phyloP scores from a whole-genome alignment of 306 rosid genomes.

The Trifolium subterraneum region DNA sequence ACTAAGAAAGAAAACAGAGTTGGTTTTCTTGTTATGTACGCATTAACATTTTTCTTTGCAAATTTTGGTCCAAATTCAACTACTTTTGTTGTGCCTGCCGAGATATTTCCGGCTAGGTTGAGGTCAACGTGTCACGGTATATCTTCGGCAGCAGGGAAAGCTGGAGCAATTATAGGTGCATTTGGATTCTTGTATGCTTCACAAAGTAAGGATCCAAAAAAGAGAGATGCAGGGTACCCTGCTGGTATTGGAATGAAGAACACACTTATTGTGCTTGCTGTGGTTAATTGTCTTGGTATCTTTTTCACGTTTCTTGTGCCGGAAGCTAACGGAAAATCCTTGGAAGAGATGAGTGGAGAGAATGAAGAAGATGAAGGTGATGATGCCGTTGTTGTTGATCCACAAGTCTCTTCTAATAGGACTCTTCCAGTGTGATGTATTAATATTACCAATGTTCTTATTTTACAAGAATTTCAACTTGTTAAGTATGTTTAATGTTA shows the following conservation, averaged over 20 bases:
- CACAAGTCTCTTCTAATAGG: neutral
- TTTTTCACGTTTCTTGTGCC: conserved; percentile 43
- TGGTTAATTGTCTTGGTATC: conserved; percentile 37
- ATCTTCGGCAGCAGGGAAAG: conserved; percentile 44
- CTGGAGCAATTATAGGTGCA: conserved; percentile 42
- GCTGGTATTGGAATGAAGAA: conserved; percentile 50
- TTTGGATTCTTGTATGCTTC: conserved; percentile 48
- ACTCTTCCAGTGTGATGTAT: conserved; percentile 36
- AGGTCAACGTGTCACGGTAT: conserved; percentile 48
- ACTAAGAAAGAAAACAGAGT: conserved; percentile 25
- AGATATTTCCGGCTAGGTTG: conserved; percentile 46
- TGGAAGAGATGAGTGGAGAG: conserved; percentile 46
- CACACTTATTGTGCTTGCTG: conserved; percentile 43
- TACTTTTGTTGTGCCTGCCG: conserved; percentile 48
- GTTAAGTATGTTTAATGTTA: conserved; percentile 13
- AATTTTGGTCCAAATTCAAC: conserved; percentile 48
- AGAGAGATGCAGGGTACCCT: conserved; percentile 46
- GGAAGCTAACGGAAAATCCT: conserved; percentile 42
- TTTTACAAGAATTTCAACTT: neutral
- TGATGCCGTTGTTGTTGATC: neutral
- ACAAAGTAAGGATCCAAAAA: conserved; percentile 14
- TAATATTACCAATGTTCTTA: neutral
- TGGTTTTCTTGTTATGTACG: conserved; percentile 43
- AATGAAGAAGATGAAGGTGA: conserved; percentile 44
- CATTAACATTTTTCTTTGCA: conserved; percentile 43